phyloP scores from a whole-genome alignment of 345 rosid genomes.

The Barbarea vulgaris region DNA sequence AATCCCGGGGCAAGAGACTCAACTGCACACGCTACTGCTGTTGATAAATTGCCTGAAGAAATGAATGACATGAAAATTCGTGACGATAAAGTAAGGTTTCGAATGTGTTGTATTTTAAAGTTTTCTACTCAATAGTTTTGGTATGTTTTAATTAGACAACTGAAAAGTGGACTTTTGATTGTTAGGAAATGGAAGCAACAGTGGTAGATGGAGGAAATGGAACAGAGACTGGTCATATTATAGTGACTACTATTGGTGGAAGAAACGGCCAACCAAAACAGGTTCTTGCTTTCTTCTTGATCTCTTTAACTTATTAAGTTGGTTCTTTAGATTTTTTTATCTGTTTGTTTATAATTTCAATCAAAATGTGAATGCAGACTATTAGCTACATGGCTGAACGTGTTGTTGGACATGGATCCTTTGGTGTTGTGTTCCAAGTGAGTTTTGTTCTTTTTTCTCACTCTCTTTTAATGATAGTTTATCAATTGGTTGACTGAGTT shows the following conservation, averaged over 20 bases:
- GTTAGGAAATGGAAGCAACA: conserved; percentile 91
- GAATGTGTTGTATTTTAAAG: too few species aligned
- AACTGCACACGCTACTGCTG: conserved; percentile 50
- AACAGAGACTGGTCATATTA: conserved; percentile 93
- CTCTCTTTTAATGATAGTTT: not conserved
- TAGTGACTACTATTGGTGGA: conserved; percentile 97
- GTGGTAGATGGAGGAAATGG: conserved; percentile 88
- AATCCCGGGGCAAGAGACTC: conserved; percentile 58
- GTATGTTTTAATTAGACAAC: not conserved
- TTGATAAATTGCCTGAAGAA: conserved; percentile 76
- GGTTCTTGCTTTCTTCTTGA: conserved; percentile 44
- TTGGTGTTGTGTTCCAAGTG: conserved; percentile 98
- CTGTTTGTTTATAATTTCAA: too few species aligned
- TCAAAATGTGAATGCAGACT: conserved; percentile 55
- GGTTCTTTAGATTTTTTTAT: not conserved
- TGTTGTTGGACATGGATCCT: conserved; percentile 95
- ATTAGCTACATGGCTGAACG: conserved; percentile 99
- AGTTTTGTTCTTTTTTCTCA: conserved; percentile 12
- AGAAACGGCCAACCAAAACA: conserved; percentile 95
- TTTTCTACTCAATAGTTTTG: not conserved
- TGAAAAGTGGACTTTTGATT: conserved; percentile 18
- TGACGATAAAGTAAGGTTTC: conserved; percentile 48
- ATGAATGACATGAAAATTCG: conserved; percentile 90
- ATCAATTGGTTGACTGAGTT: not conserved
- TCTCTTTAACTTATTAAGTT: not conserved